Evolutionary conservation across 1,284 basidiomycete genomes (phyloP).

Genomic region (Coniophora puteana): DNA sequence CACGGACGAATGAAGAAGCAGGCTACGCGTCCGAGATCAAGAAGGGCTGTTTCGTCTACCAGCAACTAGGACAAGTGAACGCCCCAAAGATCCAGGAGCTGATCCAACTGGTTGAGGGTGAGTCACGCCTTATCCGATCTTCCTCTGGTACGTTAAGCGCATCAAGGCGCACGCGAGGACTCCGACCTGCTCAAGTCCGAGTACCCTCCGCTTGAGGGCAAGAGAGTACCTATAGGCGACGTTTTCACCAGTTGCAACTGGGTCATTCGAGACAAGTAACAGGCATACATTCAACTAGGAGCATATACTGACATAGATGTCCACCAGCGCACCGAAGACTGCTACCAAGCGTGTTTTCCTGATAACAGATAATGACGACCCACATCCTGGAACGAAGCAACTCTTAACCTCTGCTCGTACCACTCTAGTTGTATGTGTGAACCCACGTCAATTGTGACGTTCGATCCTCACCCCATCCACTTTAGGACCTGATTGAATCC

Average conservation of each 20-base stretch:
- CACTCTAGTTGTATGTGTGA: slow-evolving; percentile 55
- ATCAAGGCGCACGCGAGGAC: slow-evolving; percentile 54
- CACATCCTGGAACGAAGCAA: slow-evolving; percentile 48
- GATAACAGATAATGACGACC: slow-evolving; percentile 87
- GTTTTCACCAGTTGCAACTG: slow-evolving; percentile 86
- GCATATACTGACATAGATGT: slow-evolving; percentile 2
- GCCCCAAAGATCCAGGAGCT: slow-evolving; percentile 79
- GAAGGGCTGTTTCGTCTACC: slow-evolving; percentile 71
- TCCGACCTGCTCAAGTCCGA: slow-evolving; percentile 48
- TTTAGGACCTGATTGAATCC: slow-evolving; percentile 77
- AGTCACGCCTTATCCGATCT: slow-evolving; percentile 14
- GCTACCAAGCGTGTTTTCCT: slow-evolving; percentile 90
- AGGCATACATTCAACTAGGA: background rate
- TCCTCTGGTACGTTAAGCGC: background rate
- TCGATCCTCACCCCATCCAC: slow-evolving; percentile 6
- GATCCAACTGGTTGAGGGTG: slow-evolving; percentile 69
- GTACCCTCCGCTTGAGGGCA: slow-evolving; percentile 58
- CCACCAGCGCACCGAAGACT: slow-evolving; percentile 71
- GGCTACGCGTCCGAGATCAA: slow-evolving; percentile 70
- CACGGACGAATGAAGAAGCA: slow-evolving; percentile 43
- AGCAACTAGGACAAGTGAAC: slow-evolving; percentile 73
- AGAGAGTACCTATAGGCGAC: slow-evolving; percentile 70
- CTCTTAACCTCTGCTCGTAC: slow-evolving; percentile 64
- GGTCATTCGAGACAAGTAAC: slow-evolving; percentile 82
- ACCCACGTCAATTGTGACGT: slow-evolving; percentile 1